Evolutionary conservation across 371 early-diverging fungal species (phyloP), one percentile per base, ranked within the genome.

Genomic region (Astathelohania contejeani): DNA sequence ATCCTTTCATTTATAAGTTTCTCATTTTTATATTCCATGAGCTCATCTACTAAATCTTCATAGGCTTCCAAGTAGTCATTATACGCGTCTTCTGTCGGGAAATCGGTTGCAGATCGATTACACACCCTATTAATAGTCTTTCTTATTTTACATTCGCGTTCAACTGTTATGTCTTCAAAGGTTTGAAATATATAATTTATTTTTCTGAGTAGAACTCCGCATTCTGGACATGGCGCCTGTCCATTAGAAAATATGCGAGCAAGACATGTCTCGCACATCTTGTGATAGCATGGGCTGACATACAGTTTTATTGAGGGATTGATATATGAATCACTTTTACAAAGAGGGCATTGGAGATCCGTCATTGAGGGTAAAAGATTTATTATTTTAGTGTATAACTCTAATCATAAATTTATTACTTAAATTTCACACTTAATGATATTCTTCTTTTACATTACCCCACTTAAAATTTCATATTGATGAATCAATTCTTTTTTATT

Each of bases 271-370:
- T 73, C 71, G 58, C 76, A 76, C 37, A 76, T 56, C 46, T 67
- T 73, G 51, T 76, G 76, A 49, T 72, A 76, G 52, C 76, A 76
- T 4, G 76, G 73, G 57, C 74, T 70, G 12, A 72, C 59, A 62
- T 60, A 74, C 18, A 76, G 22, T 27, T 73, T 69, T 55, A 76
- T 67, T 28, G 62, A 53, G 18, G 76, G 76, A 48, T 74, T 76
- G 27, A 76, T 58, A 64, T 72, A 76, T 2, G 74, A 66, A 51
- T 73, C 72, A 42, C 62, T 70, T 49, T 74, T 76, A 52, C 76
- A 76, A n/a, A 65, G 55, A 7, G 76, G 76, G 43, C 76, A 76
- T 14, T 44, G 47, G 27, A 53, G 23, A 3, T 69, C 66, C 18
- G 46, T 42, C 64, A 65, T 58, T 10, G 37, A n/a, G n/a, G n/a